Percentiles rank a stretch among this genome's conserved stretches.
Conservation (phyloP, 306 rosid genomes). For the Calophaca sinica region DNA sequence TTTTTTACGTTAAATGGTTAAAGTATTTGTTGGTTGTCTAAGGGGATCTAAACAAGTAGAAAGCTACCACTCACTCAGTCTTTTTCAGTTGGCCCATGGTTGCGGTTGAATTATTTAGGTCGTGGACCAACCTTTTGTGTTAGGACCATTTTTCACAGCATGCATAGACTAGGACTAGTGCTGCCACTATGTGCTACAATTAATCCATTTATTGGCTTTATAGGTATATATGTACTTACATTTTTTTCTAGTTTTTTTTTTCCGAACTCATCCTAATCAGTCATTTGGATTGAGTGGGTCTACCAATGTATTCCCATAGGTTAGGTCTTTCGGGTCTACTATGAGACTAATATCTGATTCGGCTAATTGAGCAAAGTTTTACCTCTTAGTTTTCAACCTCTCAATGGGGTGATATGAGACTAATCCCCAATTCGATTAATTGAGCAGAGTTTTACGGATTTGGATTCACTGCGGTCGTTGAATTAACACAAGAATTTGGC, state of each 20-base stretch:
- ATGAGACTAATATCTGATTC: too few relatives aligned
- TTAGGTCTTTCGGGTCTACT: too few relatives aligned
- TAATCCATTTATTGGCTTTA: background rate
- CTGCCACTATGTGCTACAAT: background rate
- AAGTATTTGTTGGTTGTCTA: conserved; percentile 11
- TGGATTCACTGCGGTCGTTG: too few relatives aligned
- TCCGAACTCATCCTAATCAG: too few relatives aligned
- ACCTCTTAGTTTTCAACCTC: too few relatives aligned
- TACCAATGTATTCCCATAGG: too few relatives aligned
- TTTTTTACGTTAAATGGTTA: conserved; percentile 19
- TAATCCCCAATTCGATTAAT: too few relatives aligned
- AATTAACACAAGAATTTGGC: too few relatives aligned
- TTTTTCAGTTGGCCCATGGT: conserved; percentile 45
- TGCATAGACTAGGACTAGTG: conserved; percentile 46
- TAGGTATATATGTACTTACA: background rate
- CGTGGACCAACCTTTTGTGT: conserved; percentile 47
- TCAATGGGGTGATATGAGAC: too few relatives aligned
- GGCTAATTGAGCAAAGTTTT: too few relatives aligned
- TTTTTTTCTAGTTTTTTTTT: background rate
- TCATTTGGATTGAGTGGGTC: too few relatives aligned
- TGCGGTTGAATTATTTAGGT: conserved; percentile 42
- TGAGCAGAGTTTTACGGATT: too few relatives aligned
- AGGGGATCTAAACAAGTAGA: conserved; percentile 21
- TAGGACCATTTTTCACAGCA: conserved; percentile 57
- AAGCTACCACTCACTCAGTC: conserved; percentile 36